A percentile compares a stretch with the other conserved stretches of the same genome.
Conservation (phyloP, 2,329 filamentous ascomycete species). For the Davidsoniella eucalypti region DNA sequence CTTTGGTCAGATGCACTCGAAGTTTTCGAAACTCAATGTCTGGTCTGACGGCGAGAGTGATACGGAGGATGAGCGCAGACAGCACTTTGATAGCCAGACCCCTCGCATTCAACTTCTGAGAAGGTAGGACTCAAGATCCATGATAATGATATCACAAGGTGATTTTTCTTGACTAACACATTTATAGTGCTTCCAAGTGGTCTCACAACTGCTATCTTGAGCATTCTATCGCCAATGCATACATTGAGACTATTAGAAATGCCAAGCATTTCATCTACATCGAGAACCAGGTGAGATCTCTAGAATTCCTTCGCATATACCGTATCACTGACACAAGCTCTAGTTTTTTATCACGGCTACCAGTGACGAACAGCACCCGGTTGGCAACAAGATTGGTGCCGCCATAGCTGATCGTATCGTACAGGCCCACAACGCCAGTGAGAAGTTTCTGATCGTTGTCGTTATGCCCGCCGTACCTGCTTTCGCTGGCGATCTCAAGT, state of each 20-base stretch:
- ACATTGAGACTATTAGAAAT: slow-evolving; percentile 52
- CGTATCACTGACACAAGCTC: slow-evolving; percentile 6
- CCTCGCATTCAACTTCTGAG: slow-evolving; percentile 32
- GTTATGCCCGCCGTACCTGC: slow-evolving; percentile 67
- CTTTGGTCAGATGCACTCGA: slow-evolving; percentile 10
- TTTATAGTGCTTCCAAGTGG: slow-evolving; percentile 30
- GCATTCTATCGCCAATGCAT: slow-evolving; percentile 78
- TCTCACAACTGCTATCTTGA: slow-evolving; percentile 35
- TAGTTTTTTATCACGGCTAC: slow-evolving; percentile 81
- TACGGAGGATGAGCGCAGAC: background rate
- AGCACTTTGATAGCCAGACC: background rate
- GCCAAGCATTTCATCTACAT: slow-evolving; percentile 64
- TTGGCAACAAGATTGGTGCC: slow-evolving; percentile 62
- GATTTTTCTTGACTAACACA: slow-evolving; percentile 2
- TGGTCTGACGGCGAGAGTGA: slow-evolving; percentile 2
- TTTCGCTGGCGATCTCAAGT: slow-evolving; percentile 65
- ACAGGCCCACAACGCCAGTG: slow-evolving; percentile 46
- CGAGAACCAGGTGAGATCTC: slow-evolving; percentile 43
- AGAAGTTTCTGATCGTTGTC: slow-evolving; percentile 60
- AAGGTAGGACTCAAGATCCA: slow-evolving; percentile 22
- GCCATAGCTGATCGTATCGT: slow-evolving; percentile 65
- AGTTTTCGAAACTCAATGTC: slow-evolving; percentile 7
- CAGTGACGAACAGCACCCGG: slow-evolving; percentile 48
- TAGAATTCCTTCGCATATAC: background rate
- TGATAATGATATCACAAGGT: background rate